Base-by-base conservation (phyloP, 1,284 basidiomycete genomes). In the Neolentinus lepideus region DNA sequence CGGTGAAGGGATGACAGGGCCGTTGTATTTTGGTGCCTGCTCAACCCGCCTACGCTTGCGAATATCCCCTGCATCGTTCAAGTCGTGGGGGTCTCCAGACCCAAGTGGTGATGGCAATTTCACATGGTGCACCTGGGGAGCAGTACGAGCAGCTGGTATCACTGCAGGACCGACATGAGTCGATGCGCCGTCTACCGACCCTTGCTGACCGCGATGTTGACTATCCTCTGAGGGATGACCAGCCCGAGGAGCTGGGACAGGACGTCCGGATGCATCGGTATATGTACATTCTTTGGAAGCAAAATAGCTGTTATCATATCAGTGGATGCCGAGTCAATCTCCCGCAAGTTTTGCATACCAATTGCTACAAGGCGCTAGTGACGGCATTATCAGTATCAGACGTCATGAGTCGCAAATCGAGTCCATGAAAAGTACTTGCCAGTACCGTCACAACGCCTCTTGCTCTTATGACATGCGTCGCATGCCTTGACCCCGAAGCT, bases 381-480 rank as follows among this genome's bases (percentile, higher is more conserved):
- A 48, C 16, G n/a, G 11, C 47, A 6, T 48, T 24, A 46, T 52
- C 51, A 54, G 54, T 55, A 61, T 56, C 45, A 51, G 52, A 51
- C 16, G 16, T 55, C 19, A 25, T 57, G 54, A 58, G 56, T 55
- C 54, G 56, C 56, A 24, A 24, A 54, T 58, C 55, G 46, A 53
- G 52, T 56, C 38, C 36, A 47, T 54, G 45, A 55, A 50, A 56
- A 57, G 22, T 25, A 76, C 83, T 58, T 56, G 87, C 87, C 83
- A 57, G 85, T 88, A 36, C 88, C 88, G 67, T 91, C 88, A 69
- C 89, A 91, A 52, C 89, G 80, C 26, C 88, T 79, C 66, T 91
- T 91, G 69, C 82, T 85, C 68, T 87, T 89, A 67, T 91, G 89
- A 67, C 88, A 91, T 54, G 86, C 83, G 69, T 90, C 85, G 68